Evolutionary conservation across 495 filamentous ascomycete genomes (phyloP).

Genomic region (Cercophora sp.): DNA sequence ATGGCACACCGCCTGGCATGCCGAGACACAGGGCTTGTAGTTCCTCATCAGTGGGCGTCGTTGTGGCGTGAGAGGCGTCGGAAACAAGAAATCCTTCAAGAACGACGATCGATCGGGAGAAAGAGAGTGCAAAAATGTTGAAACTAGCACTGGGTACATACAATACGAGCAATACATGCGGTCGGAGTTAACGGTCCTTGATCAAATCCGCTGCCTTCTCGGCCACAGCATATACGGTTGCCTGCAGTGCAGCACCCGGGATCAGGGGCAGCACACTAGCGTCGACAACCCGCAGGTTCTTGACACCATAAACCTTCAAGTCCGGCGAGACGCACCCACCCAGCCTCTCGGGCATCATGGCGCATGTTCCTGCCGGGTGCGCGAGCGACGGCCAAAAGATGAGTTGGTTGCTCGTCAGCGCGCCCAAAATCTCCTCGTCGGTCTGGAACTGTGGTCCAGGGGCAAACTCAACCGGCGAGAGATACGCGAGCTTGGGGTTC

Average conservation of each 20-base stretch:
- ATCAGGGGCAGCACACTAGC: constrained; percentile 39
- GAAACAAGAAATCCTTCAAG: too few relatives aligned
- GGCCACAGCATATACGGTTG: constrained; percentile 38
- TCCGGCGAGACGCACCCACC: constrained; percentile 48
- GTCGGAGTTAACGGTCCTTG: too few relatives aligned
- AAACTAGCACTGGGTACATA: too few relatives aligned
- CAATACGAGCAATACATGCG: too few relatives aligned
- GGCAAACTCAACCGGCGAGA: constrained; percentile 33
- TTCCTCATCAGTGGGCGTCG: too few relatives aligned
- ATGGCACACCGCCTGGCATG: too few relatives aligned
- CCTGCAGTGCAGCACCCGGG: constrained; percentile 29
- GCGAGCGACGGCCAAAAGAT: constrained; percentile 16
- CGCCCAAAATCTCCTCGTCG: constrained; percentile 38
- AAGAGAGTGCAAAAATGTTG: too few relatives aligned
- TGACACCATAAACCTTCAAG: constrained; percentile 52
- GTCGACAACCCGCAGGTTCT: constrained; percentile 48
- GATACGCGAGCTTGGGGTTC: constrained; percentile 38
- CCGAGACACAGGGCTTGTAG: too few relatives aligned
- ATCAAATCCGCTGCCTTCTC: constrained; percentile 33
- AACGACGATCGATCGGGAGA: too few relatives aligned
- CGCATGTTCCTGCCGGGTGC: constrained; percentile 34
- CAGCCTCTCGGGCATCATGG: constrained; percentile 37
- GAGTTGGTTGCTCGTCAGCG: constrained; percentile 7
- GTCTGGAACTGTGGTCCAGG: constrained; percentile 46
- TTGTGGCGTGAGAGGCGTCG: too few relatives aligned